phyloP scores from a whole-genome alignment of 805 yeast species.

The Sugiyamaella marilandica region DNA sequence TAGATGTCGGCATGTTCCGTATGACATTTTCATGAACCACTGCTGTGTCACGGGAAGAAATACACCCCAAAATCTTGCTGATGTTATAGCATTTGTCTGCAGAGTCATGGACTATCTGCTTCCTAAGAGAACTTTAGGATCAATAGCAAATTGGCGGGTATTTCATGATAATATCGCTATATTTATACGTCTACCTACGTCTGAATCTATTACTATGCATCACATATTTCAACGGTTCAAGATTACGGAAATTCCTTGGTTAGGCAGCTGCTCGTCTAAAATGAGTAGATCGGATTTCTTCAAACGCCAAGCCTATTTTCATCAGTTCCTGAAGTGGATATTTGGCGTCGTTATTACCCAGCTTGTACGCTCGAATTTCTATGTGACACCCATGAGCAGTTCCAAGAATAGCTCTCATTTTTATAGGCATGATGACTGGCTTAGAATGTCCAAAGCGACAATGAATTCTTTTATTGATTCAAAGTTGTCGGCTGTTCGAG shows the following conservation, averaged over 20 bases:
- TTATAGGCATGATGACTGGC: constrained; percentile 61
- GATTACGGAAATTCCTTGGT: constrained; percentile 51
- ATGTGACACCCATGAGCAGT: constrained; percentile 56
- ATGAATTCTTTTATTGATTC: constrained; percentile 36
- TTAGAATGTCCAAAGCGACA: constrained; percentile 38
- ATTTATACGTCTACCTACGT: constrained; percentile 37
- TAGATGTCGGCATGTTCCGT: constrained; percentile 5
- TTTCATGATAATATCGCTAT: constrained; percentile 37
- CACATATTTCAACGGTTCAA: constrained; percentile 36
- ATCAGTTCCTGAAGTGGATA: constrained; percentile 54
- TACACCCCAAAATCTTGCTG: neutral
- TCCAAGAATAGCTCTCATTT: constrained; percentile 38
- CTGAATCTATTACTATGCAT: constrained; percentile 34
- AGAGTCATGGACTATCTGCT: constrained; percentile 43
- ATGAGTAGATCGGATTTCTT: constrained; percentile 42
- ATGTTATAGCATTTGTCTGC: constrained; percentile 14
- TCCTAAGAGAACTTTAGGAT: constrained; percentile 52
- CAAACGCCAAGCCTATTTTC: constrained; percentile 36
- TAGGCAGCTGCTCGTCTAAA: constrained; percentile 34
- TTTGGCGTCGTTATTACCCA: constrained; percentile 43
- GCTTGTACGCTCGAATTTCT: constrained; percentile 53
- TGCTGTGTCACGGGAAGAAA: neutral
- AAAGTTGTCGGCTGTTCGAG: constrained; percentile 20
- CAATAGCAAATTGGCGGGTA: constrained; percentile 41
- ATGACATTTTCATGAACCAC: constrained; percentile 3